These are phyloP conservation scores for Candida fluviatilis DNA, from an alignment of 805 yeast species.

Conservation along the genomic window DNA sequence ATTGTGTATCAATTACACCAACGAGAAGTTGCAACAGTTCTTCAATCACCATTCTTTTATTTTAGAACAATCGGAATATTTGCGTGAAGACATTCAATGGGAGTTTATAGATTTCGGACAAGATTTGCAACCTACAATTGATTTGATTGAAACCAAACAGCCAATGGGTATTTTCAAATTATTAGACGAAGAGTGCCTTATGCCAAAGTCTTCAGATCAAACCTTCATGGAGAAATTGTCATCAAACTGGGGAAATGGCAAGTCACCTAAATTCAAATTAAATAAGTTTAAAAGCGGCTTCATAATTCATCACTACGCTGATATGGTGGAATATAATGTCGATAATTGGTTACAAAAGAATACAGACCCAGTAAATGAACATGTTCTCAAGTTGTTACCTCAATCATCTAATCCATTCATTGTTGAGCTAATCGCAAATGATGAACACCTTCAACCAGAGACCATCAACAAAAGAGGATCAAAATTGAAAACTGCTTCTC, in stretches of 20 bases:
- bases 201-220: slow-evolving; percentile 83
- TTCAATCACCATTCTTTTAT: slow-evolving; percentile 62
- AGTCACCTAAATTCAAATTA: slow-evolving; percentile 55
- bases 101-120: slow-evolving; percentile 89
- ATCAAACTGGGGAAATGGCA: slow-evolving; percentile 52
- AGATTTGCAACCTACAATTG: slow-evolving; percentile 91
- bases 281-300: slow-evolving; percentile 77
- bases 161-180: slow-evolving; percentile 83
- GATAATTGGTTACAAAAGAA: slow-evolving; percentile 94
- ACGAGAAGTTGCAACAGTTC: slow-evolving; percentile 57
- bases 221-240: slow-evolving; percentile 79
- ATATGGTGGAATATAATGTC: slow-evolving; percentile 88
- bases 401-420: slow-evolving; percentile 57
- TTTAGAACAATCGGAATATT: slow-evolving; percentile 55
- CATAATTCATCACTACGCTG: slow-evolving; percentile 89
- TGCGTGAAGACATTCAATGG: slow-evolving; percentile 59
- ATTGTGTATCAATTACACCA: slow-evolving; percentile 56
- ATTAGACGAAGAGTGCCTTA: slow-evolving; percentile 90
- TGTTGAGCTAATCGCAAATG: slow-evolving; percentile 46
- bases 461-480: slow-evolving; percentile 34
- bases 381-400: slow-evolving; percentile 57
- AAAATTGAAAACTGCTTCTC: slow-evolving; percentile 64
- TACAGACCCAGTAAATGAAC: slow-evolving; percentile 86
- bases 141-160: slow-evolving; percentile 71
- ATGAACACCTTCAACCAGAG: slow-evolving; percentile 21